Evolutionary conservation across 257 asterid genomes (phyloP).

Genomic region (Gardenia jasminoides): DNA sequence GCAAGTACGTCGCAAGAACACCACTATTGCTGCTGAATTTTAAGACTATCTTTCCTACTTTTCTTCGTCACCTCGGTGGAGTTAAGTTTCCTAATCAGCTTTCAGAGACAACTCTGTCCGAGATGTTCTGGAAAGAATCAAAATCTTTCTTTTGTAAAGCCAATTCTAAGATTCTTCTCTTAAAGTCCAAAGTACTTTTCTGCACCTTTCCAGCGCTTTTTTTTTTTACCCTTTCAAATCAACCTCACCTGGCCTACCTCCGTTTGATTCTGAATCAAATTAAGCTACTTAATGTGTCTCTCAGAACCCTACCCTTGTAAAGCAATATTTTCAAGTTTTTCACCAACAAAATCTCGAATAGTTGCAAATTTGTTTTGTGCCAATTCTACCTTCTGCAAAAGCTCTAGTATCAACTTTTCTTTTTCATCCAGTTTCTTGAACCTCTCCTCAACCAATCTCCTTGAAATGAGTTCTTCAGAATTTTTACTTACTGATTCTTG

Average conservation of each 20-base stretch:
- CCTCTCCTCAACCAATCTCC: constrained; percentile 10
- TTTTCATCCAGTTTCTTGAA: constrained; percentile 21
- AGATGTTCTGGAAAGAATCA: too few species aligned
- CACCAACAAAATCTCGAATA: constrained; percentile 5
- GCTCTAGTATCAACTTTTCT: constrained; percentile 9
- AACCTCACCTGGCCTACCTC: neutral
- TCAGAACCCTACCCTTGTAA: constrained; percentile 8
- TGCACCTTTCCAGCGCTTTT: constrained; percentile 17
- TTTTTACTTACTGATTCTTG: constrained; percentile 9
- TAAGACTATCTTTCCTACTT: too few species aligned
- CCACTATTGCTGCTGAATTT: too few species aligned
- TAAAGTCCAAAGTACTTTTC: constrained; percentile 24
- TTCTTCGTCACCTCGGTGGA: too few species aligned
- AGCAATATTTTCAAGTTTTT: constrained; percentile 3
- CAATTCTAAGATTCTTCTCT: constrained; percentile 32
- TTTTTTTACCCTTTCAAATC: neutral
- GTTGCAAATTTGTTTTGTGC: neutral
- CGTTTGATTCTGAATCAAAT: constrained; percentile 20
- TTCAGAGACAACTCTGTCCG: too few species aligned
- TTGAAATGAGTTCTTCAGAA: neutral
- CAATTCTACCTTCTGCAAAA: constrained; percentile 11
- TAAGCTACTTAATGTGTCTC: constrained; percentile 18
- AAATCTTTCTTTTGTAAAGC: too few species aligned
- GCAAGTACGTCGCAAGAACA: too few species aligned
- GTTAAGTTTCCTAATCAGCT: too few species aligned